Base-by-base conservation (phyloP, 371 early-diverging fungal species). In the Mortierella sp. region DNA sequence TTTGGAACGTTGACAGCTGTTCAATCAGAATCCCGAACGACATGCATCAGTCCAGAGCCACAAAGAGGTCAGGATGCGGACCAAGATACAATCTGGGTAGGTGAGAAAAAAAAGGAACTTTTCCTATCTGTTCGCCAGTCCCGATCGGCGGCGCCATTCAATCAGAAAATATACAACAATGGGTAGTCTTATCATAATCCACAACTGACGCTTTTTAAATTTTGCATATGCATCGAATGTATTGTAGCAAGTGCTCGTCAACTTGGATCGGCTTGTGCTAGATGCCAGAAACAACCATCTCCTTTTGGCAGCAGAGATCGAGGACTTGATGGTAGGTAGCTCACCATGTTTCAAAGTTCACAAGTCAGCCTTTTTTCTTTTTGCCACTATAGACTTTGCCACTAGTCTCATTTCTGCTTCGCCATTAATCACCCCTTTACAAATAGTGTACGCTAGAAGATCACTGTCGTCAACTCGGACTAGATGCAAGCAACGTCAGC, bases 241-340 rank as follows among this genome's bases (percentile, higher is more conserved):
- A n/a, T n/a, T 56, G 15, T 55, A 82, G 83, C 72, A 70, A 69
- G 83, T 77, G 2, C 64, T 77, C 8, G 63, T 66, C 23, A 71
- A 69, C 57, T 67, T 77, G 45, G 74, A 74, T 66, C 71, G 75
- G 15, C 59, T 68, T 34, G 68, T 64, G 1, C 42, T 72, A 17
- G 75, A 83, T 29, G 62, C 65, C 9, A 53, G 64, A 51, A 64
- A 74, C 53, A 71, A 73, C 29, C 76, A 76, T 15, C 62, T 63
- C 8, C 60, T 83, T 45, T 66, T 87, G 15, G 69, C 83, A 5
- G 87, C 87, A 7, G 77, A 83, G 61, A 84, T 87, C 51, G 84
- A 86, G 63, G 87, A 87, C 69, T 49, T 83, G 22, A 79, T 85
- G 83, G 87, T 83, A 83, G 51, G 60, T 66, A n/a, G 31, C 32